Base-by-base conservation (phyloP, 345 rosid species). In the Murraya koenigii region DNA sequence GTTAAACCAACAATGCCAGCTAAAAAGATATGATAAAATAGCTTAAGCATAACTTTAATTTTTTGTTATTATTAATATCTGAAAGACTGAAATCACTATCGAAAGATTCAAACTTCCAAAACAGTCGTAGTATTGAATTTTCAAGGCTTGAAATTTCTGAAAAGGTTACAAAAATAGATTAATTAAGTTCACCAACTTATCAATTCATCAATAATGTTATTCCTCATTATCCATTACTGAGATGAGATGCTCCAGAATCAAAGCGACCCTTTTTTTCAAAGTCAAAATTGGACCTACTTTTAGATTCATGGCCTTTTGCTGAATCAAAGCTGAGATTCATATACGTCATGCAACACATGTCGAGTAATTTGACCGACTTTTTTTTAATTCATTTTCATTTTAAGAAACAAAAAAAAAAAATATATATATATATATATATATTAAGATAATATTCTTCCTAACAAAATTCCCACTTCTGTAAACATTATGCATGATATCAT, bases 311-410 rank as follows among this genome's bases (percentile, higher is more conserved):
- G 47, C 23, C 2, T 26, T 47, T 2, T 69, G 33, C 32, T 23
- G 5, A 25, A 32, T 47, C 63, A 75, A 64, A 47, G 64, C 70
- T 49, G 14, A 8, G 32, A 64, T 65, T 63, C 70, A 44, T n/a
- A 62, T 67, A 13, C 62, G 69, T 41, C 38, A 61, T 30, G 41
- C 47, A 13, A 65, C 23, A 33, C 23, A 33, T 35, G 49, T 54
- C 49, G 52, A 32, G 71, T 65, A 65, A 49, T 75, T 65, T 65
- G 71, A 75, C 71, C 3, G 49, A 44, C 11, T 41, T 3, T 35
- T 41, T 11, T 41, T 44, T 44, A 10, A 8, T 32, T 8, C 30
- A 20, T 33, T 66, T 66, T 3, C 20, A 15, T 65, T 33, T 35
- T 33, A 35, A 15, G 10, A 36, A 32, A 35, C 22, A 26, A 17